Conservation (phyloP, 208 protist species). For the Crithidia expoeki region DNA sequence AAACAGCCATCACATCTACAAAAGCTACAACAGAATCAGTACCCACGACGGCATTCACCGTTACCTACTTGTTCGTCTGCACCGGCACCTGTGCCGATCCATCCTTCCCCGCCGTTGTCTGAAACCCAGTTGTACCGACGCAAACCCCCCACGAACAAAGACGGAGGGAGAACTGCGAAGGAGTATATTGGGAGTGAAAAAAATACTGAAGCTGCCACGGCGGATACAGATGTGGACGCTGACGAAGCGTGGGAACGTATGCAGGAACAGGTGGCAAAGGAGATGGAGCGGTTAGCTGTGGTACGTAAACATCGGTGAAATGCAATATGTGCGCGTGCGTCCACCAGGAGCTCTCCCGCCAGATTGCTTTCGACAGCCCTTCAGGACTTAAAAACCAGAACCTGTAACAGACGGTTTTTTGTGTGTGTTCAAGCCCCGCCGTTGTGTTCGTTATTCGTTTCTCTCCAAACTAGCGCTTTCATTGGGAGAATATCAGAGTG, state of each 20-base stretch:
- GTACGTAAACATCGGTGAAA: slow-evolving; percentile 52
- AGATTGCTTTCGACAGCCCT: too few relatives aligned
- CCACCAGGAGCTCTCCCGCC: too few relatives aligned
- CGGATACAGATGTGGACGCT: slow-evolving; percentile 31
- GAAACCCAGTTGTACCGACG: not conserved
- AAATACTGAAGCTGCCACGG: not conserved
- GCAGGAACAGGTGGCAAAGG: slow-evolving; percentile 38
- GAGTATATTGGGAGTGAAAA: too few relatives aligned
- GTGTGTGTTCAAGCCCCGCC: too few relatives aligned
- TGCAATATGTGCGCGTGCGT: not conserved
- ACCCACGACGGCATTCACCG: too few relatives aligned
- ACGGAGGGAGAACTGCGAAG: not conserved
- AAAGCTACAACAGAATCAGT: too few relatives aligned
- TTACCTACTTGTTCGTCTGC: not conserved
- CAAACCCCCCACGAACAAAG: not conserved
- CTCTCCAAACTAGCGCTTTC: too few relatives aligned
- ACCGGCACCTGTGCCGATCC: not conserved
- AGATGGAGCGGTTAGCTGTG: slow-evolving; percentile 60
- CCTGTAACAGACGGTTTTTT: too few relatives aligned
- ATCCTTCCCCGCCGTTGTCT: slow-evolving; percentile 2
- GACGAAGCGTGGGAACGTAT: slow-evolving; percentile 38
- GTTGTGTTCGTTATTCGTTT: too few relatives aligned
- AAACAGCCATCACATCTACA: not conserved
- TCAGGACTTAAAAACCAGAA: too few relatives aligned
- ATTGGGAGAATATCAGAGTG: too few relatives aligned